Evolutionary conservation across 768 basidiomycete species (phyloP).

Genomic region (Boletus rufocinnamomeus): DNA sequence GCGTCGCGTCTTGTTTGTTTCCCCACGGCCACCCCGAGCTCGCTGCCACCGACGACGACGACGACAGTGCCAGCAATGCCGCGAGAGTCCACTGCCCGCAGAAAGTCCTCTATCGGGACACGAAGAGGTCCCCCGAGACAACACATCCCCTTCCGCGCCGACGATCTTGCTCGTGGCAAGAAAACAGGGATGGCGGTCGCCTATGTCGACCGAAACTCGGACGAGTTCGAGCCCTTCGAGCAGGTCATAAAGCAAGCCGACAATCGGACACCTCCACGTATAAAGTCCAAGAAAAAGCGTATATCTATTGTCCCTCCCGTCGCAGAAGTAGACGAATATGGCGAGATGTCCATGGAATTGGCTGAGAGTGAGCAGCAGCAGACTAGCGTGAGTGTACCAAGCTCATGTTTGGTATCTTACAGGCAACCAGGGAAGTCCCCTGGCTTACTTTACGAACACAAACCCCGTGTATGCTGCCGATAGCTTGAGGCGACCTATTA

Average conservation of each 20-base stretch:
- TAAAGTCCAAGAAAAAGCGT: constrained; percentile 54
- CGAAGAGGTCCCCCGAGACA: constrained; percentile 63
- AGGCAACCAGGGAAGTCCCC: constrained; percentile 36
- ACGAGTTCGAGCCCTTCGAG: constrained; percentile 83
- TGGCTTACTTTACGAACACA: constrained; percentile 39
- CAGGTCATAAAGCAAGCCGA: constrained; percentile 71
- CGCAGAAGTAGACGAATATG: constrained; percentile 51
- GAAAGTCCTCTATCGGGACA: constrained; percentile 43
- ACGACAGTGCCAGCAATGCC: constrained; percentile 27
- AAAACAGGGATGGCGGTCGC: constrained; percentile 73
- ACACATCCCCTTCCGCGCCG: constrained; percentile 77
- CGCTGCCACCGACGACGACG: constrained; percentile 17
- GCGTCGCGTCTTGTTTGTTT: constrained; percentile 31
- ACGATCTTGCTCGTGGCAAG: constrained; percentile 77
- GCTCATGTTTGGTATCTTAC: constrained; percentile 8
- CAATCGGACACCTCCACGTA: constrained; percentile 59
- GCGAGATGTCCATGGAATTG: constrained; percentile 79
- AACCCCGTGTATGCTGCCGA: constrained; percentile 42
- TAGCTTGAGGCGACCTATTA: constrained; percentile 36
- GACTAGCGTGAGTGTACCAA: neutral
- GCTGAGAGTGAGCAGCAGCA: constrained; percentile 59
- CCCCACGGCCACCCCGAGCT: constrained; percentile 20
- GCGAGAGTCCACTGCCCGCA: constrained; percentile 25
- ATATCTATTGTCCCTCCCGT: constrained; percentile 37
- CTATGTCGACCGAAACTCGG: constrained; percentile 70